Evolutionary conservation across 805 yeast genomes (phyloP).

Genomic region (Saccharomycopsis capsularis): DNA sequence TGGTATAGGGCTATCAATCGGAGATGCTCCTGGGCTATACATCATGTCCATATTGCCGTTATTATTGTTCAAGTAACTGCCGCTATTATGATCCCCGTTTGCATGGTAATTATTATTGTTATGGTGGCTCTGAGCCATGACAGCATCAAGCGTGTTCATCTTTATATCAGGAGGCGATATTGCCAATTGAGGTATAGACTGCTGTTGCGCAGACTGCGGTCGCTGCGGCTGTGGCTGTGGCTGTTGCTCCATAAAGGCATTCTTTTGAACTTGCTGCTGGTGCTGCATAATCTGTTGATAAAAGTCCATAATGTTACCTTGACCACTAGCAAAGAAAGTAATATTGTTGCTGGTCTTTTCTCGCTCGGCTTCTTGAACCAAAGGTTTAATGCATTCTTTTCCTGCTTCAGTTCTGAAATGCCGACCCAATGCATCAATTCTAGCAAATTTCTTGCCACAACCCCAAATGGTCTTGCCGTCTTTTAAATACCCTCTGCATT

Average conservation of each 20-base stretch:
- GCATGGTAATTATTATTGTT: background rate
- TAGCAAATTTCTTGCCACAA: slow-evolving; percentile 70
- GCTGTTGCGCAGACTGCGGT: background rate
- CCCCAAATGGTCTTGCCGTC: slow-evolving; percentile 61
- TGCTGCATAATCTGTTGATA: background rate
- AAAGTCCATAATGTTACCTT: background rate
- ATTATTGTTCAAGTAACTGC: background rate
- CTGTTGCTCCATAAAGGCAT: background rate
- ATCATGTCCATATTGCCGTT: background rate
- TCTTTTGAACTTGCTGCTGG: background rate
- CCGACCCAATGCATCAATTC: slow-evolving; percentile 72
- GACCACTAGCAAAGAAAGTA: background rate
- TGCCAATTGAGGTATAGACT: background rate
- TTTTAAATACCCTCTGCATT: slow-evolving; percentile 58
- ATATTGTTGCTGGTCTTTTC: slow-evolving; percentile 13
- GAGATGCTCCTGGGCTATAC: slow-evolving; percentile 11
- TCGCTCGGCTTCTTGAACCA: slow-evolving; percentile 51
- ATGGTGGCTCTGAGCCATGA: background rate
- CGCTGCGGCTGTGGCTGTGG: background rate
- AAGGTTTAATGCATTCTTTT: slow-evolving; percentile 59
- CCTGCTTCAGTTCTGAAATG: slow-evolving; percentile 80
- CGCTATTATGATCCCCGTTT: background rate
- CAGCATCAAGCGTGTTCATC: background rate
- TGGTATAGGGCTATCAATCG: slow-evolving; percentile 18
- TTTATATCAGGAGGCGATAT: slow-evolving; percentile 4